These are phyloP conservation scores for Austroboletus niveus DNA, from an alignment of 1,284 basidiomycete genomes.

Conservation along the genomic window DNA sequence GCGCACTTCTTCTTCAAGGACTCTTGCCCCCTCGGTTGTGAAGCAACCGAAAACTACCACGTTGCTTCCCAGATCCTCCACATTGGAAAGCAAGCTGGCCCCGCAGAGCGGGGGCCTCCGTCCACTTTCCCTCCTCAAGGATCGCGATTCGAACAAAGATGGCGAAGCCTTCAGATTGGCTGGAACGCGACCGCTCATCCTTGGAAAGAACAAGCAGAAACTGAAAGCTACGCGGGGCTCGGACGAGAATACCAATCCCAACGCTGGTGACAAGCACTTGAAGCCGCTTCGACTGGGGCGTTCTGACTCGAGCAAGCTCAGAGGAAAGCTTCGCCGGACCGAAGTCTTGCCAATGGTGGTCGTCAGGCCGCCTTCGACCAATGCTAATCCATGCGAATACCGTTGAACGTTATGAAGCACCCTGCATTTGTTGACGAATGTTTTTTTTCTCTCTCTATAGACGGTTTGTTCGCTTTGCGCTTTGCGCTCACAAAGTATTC, in stretches of 20 bases:
- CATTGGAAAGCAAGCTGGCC: conserved; percentile 31
- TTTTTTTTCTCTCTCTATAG: not conserved
- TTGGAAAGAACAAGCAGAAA: conserved; percentile 49
- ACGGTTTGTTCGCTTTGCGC: conserved; percentile 1
- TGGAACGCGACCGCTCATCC: conserved; percentile 50
- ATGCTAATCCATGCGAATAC: conserved; percentile 10
- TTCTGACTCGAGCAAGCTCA: conserved; percentile 60
- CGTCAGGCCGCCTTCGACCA: conserved; percentile 43
- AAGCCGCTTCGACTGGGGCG: conserved; percentile 56
- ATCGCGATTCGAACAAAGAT: conserved; percentile 46
- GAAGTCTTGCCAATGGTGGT: conserved; percentile 46
- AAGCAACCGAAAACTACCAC: conserved; percentile 50
- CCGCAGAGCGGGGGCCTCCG: conserved; percentile 49
- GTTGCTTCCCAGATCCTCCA: conserved; percentile 40
- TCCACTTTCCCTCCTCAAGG: conserved; percentile 61
- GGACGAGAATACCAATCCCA: conserved; percentile 45
- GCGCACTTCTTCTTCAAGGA: conserved; percentile 29
- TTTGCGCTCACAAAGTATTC: not conserved
- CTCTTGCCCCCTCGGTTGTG: conserved; percentile 46
- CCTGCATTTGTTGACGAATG: not conserved
- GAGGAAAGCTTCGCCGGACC: conserved; percentile 42
- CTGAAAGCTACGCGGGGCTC: conserved; percentile 43
- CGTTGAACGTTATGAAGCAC: conserved; percentile 7
- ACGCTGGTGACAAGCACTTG: conserved; percentile 41
- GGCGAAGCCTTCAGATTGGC: conserved; percentile 16